Conservation (phyloP, 352 stramenopile genomes). For the Thalassiosira pacifica region DNA sequence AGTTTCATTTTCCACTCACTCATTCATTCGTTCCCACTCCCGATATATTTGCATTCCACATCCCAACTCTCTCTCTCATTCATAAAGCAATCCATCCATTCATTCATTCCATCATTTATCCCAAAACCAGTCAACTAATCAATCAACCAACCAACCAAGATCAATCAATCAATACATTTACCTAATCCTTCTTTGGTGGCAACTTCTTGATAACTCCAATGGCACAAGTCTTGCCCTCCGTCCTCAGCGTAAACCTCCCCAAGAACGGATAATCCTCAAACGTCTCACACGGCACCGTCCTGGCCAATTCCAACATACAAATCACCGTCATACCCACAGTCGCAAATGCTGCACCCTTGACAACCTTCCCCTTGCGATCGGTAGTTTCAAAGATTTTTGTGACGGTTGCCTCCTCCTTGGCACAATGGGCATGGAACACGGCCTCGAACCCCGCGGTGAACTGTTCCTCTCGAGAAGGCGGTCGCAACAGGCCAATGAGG, state of each 20-base stretch:
- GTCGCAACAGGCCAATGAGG: no score
- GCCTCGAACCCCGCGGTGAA: conserved; percentile 97
- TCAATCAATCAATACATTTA: no score
- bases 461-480: no score
- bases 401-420: conserved; percentile 95
- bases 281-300: conserved; percentile 95
- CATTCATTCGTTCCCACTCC: no score
- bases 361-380: conserved; percentile 92
- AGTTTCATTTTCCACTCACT: no score
- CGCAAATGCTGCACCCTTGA: conserved; percentile 95
- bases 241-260: conserved; percentile 96
- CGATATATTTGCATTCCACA: no score
- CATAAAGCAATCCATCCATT: no score
- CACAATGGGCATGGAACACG: conserved; percentile 98
- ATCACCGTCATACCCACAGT: conserved; percentile 94
- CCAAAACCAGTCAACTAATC: neutral
- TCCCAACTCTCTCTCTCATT: no score
- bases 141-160: no score
- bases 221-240: conserved; percentile 98
- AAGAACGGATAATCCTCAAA: conserved; percentile 96
- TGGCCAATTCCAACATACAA: conserved; percentile 92
- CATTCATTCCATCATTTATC: no score
- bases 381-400: conserved; percentile 91
- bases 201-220: conserved; percentile 98
- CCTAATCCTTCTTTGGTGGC: conserved; percentile 79